phyloP scores from a whole-genome alignment of 2,329 filamentous ascomycete species.

The Pseudopyrenochaeta lycopersici region DNA sequence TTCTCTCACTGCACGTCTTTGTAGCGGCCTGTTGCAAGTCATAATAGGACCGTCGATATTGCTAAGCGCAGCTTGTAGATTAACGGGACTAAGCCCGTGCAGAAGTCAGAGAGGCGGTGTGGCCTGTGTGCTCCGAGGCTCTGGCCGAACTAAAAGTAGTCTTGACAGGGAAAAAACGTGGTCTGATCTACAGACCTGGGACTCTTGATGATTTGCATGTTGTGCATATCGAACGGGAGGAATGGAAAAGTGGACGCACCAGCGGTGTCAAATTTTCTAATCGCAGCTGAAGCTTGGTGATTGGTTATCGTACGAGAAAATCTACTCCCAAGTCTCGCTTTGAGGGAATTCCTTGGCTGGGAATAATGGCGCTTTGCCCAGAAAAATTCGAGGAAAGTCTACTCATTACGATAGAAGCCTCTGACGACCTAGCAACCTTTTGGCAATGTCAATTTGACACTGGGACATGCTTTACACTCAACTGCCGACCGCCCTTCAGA shows the following conservation, averaged over 20 bases:
- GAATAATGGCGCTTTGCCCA: not conserved
- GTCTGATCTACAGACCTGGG: not conserved
- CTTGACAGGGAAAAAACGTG: not conserved
- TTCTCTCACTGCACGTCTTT: not conserved
- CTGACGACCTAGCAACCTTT: not conserved
- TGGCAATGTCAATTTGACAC: not conserved
- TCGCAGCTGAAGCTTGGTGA: not conserved
- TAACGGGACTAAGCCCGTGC: not conserved
- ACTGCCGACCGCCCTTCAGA: not conserved
- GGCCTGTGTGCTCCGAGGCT: constrained; percentile 28
- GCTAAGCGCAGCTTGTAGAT: constrained; percentile 5
- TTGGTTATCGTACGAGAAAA: not conserved
- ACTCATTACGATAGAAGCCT: no score
- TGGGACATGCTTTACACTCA: not conserved
- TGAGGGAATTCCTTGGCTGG: not conserved
- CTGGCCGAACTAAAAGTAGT: constrained; percentile 14
- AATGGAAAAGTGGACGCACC: not conserved
- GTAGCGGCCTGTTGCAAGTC: constrained; percentile 7
- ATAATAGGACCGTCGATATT: constrained; percentile 1
- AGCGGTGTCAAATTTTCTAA: not conserved
- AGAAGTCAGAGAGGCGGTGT: constrained; percentile 30
- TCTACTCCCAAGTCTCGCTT: not conserved
- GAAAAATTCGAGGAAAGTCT: no score
- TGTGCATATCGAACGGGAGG: constrained; percentile 8
- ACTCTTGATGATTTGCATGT: constrained; percentile 9